phyloP scores from a whole-genome alignment of 768 basidiomycete species.

The Calocybe indica region DNA sequence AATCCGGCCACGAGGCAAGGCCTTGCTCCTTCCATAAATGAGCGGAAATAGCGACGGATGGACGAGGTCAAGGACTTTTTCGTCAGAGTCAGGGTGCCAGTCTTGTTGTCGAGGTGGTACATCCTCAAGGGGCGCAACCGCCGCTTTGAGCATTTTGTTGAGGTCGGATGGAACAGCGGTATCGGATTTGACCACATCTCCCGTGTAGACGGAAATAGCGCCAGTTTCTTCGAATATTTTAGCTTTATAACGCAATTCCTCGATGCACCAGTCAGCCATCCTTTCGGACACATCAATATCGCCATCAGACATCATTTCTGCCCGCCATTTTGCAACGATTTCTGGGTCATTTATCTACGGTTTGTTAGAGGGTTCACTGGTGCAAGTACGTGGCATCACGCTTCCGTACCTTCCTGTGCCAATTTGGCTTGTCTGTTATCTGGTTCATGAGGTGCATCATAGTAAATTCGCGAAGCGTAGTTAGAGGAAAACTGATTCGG shows the following conservation, averaged over 20 bases:
- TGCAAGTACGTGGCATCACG: not conserved
- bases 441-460: conserved; percentile 13
- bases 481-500: conserved; percentile 6
- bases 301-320: conserved; percentile 4
- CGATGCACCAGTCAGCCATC: conserved; percentile 18
- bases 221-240: conserved; percentile 10
- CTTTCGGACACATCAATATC: conserved; percentile 7
- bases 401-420: conserved; percentile 9
- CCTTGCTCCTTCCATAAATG: conserved; percentile 20
- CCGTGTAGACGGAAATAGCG: conserved; percentile 11
- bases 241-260: conserved; percentile 16
- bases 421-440: conserved; percentile 11
- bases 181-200: conserved; percentile 21
- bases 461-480: conserved; percentile 12
- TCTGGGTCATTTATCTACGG: conserved; percentile 11
- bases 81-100: conserved; percentile 35
- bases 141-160: conserved; percentile 8
- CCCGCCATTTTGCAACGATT: conserved; percentile 11
- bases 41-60: conserved; percentile 34
- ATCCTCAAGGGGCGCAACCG: conserved; percentile 21
- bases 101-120: conserved; percentile 25
- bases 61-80: conserved; percentile 33
- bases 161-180: conserved; percentile 15
- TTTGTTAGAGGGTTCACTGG: no score
- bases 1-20: conserved; percentile 4